Conservation (phyloP, 352 stramenopile genomes). For the Phytophthora megakarya region DNA sequence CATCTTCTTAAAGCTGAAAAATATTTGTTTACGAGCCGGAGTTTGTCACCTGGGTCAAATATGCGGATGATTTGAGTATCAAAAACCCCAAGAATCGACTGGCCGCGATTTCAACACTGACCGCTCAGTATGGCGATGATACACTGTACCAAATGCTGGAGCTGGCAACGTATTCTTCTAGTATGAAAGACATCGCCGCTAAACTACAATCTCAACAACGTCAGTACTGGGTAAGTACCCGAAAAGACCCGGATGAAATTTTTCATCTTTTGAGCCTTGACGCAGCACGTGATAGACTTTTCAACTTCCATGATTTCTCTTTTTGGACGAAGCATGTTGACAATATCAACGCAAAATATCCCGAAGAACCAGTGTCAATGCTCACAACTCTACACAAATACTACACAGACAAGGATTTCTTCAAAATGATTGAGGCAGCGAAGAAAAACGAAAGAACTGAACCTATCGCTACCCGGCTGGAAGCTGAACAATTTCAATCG, state of each 20-base stretch:
- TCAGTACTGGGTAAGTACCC: no score
- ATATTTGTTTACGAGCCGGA: background rate
- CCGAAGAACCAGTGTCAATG: background rate
- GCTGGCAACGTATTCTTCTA: no score
- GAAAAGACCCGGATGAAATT: no score
- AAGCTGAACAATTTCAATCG: background rate
- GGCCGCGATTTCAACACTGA: background rate
- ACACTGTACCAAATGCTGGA: no score
- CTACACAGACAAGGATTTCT: background rate
- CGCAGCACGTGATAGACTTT: no score
- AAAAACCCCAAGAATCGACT: background rate
- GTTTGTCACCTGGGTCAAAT: background rate
- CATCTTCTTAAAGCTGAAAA: background rate
- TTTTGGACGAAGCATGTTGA: background rate
- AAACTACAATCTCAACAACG: no score
- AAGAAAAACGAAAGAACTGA: no score
- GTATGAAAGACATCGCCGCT: no score
- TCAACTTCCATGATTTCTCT: no score
- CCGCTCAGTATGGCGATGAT: background rate
- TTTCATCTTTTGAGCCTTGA: no score
- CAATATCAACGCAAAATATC: background rate
- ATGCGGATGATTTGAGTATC: background rate
- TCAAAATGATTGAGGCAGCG: background rate
- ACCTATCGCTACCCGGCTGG: background rate
- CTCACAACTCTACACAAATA: background rate